Percentiles rank a stretch among this genome's conserved stretches.
Conservation (phyloP, 2,329 filamentous ascomycete species). For the Penicillium sp. region DNA sequence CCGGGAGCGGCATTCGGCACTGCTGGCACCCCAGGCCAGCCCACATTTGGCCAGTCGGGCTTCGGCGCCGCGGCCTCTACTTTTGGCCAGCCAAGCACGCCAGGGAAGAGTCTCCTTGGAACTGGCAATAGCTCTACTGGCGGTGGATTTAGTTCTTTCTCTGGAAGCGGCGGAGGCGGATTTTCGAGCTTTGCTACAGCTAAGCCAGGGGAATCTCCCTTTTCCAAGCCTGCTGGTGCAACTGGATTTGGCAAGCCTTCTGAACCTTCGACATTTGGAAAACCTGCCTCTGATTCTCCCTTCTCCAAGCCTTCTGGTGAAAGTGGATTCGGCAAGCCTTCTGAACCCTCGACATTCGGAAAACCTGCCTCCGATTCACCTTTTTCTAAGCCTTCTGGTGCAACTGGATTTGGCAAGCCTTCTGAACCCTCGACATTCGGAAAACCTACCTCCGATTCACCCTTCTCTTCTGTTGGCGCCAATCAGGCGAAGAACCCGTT, state of each 20-base stretch:
- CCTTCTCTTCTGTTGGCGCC: conserved; percentile 9
- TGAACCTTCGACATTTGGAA: conserved; percentile 34
- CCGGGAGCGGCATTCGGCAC: conserved; percentile 11
- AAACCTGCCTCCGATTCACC: conserved; percentile 26
- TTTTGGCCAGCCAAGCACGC: conserved; percentile 39
- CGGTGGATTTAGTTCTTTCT: conserved; percentile 42
- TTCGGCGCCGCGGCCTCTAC: conserved; percentile 30
- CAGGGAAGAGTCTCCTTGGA: conserved; percentile 32
- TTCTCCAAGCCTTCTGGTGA: conserved; percentile 24
- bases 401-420: conserved; percentile 21
- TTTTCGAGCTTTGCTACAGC: conserved; percentile 30
- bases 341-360: conserved; percentile 26
- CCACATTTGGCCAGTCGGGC: conserved; percentile 40
- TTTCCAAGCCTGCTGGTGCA: conserved; percentile 21
- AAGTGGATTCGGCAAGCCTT: conserved; percentile 9
- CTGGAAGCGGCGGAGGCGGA: conserved; percentile 27
- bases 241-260: conserved; percentile 27
- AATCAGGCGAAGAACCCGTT: conserved; percentile 24
- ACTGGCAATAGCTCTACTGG: conserved; percentile 24
- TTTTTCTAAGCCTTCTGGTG: conserved; percentile 23
- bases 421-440: conserved; percentile 34
- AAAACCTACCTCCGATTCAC: conserved; percentile 26
- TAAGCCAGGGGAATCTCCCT: conserved; percentile 28
- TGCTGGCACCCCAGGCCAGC: conserved; percentile 34
- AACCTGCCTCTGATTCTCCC: conserved; percentile 23